Percentiles rank a stretch among this genome's conserved stretches.
Evolutionary conservation across 1,139 yeast genomes (phyloP).

Genomic region (Entelexis paramagnoliae): DNA sequence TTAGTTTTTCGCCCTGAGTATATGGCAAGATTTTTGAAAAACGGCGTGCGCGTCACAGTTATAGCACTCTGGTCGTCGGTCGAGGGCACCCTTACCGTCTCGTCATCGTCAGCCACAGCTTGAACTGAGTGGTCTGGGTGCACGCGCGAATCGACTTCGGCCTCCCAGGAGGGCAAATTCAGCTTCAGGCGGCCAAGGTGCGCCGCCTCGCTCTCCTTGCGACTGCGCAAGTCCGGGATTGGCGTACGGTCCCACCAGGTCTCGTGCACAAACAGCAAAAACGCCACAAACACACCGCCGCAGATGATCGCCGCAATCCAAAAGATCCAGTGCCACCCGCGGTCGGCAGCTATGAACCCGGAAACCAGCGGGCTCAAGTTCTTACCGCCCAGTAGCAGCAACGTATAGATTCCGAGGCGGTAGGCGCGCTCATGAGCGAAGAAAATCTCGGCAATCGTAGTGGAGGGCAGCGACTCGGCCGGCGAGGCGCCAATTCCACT

Average conservation of each 20-base stretch:
- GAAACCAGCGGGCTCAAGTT: conserved; percentile 50
- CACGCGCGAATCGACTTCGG: conserved; percentile 1
- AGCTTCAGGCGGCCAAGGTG: conserved; percentile 31
- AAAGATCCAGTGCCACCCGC: conserved; percentile 52
- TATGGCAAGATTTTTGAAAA: conserved; percentile 24
- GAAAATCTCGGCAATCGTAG: conserved; percentile 54
- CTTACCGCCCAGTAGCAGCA: conserved; percentile 53
- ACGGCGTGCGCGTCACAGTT: conserved; percentile 17
- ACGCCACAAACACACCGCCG: conserved; percentile 40
- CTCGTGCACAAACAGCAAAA: conserved; percentile 51
- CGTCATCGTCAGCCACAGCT: neutral
- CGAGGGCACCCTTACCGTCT: neutral
- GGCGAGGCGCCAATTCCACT: conserved; percentile 55
- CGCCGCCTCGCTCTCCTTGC: conserved; percentile 43
- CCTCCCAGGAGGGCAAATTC: conserved; percentile 19
- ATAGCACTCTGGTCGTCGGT: neutral
- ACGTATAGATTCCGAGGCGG: conserved; percentile 51
- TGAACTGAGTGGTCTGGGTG: neutral
- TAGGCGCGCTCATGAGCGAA: conserved; percentile 59
- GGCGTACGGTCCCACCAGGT: conserved; percentile 57
- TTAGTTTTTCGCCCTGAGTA: conserved; percentile 40
- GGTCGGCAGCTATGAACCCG: conserved; percentile 42
- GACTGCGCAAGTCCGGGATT: conserved; percentile 40
- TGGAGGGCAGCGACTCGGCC: conserved; percentile 51
- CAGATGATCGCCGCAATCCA: conserved; percentile 50